Evolutionary conservation across 139 green algal species (phyloP).

Genomic region (Chara braunii): DNA sequence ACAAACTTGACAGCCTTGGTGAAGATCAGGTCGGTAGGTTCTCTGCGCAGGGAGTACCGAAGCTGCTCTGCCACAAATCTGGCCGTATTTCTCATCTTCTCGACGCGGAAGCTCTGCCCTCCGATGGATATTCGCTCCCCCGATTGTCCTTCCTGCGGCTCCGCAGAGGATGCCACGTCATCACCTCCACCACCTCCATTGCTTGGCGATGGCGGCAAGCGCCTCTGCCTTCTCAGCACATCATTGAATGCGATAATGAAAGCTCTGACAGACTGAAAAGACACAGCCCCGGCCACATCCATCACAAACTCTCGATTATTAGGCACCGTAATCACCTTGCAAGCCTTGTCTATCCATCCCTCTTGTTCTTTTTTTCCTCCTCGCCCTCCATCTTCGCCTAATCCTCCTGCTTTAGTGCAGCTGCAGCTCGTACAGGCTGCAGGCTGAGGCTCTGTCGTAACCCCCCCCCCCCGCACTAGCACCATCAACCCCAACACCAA

Average conservation of each 20-base stretch:
- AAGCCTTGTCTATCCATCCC: background rate
- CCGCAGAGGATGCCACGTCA: no score
- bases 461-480: background rate
- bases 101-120: background rate
- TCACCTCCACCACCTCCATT: no score
- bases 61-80: background rate
- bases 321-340: conserved; percentile 14
- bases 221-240: no score
- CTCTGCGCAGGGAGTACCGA: background rate
- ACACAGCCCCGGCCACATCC: conserved; percentile 32
- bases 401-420: background rate
- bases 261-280: conserved; percentile 12
- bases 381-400: conserved; percentile 14
- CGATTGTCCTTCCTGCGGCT: no score
- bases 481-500: background rate
- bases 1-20: background rate
- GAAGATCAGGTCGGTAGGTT: no score
- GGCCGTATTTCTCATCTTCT: background rate
- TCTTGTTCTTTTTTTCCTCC: background rate
- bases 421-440: background rate
- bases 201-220: no score
- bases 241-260: conserved; percentile 18
- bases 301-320: conserved; percentile 22
- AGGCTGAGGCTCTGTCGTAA: background rate
- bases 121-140: no score